Conservation (phyloP, 2,329 filamentous ascomycete species). For the Aphanoascus verrucosus region DNA sequence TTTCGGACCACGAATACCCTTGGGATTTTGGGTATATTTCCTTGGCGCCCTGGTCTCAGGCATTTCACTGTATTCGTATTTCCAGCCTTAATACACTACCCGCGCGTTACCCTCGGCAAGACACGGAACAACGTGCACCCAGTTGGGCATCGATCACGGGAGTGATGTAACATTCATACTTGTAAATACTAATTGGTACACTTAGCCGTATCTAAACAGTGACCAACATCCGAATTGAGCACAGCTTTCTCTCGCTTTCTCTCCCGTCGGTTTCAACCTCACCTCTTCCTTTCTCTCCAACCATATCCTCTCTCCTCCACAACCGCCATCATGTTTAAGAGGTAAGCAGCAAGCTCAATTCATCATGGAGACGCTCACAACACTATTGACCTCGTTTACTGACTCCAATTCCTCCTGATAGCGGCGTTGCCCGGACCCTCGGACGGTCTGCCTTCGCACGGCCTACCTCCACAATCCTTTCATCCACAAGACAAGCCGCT, state of each 20-base stretch:
- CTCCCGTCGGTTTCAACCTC: constrained; percentile 18
- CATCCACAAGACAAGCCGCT: constrained; percentile 45
- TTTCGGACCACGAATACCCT: background rate
- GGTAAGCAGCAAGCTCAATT: constrained; percentile 36
- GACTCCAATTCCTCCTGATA: constrained; percentile 25
- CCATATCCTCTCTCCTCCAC: constrained; percentile 35
- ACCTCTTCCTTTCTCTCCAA: constrained; percentile 25
- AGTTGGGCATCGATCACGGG: background rate
- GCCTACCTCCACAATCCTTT: constrained; percentile 43
- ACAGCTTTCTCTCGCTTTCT: constrained; percentile 23
- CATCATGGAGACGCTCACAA: constrained; percentile 3
- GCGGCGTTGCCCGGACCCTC: constrained; percentile 56
- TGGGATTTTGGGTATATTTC: background rate
- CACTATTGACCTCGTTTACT: constrained; percentile 12
- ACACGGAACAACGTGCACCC: background rate
- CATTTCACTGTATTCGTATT: constrained; percentile 1
- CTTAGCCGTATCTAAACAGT: constrained; percentile 12
- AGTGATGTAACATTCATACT: constrained; percentile 1
- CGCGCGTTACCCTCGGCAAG: background rate
- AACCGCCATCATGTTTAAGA: constrained; percentile 50
- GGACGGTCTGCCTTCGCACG: constrained; percentile 50
- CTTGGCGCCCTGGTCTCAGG: background rate
- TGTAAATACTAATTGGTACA: constrained; percentile 9
- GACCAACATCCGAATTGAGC: constrained; percentile 15
- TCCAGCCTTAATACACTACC: background rate